Percentiles rank a stretch among this genome's conserved stretches.
phyloP scores from a whole-genome alignment of 345 rosid genomes.

The Eucalyptus tenuipes region DNA sequence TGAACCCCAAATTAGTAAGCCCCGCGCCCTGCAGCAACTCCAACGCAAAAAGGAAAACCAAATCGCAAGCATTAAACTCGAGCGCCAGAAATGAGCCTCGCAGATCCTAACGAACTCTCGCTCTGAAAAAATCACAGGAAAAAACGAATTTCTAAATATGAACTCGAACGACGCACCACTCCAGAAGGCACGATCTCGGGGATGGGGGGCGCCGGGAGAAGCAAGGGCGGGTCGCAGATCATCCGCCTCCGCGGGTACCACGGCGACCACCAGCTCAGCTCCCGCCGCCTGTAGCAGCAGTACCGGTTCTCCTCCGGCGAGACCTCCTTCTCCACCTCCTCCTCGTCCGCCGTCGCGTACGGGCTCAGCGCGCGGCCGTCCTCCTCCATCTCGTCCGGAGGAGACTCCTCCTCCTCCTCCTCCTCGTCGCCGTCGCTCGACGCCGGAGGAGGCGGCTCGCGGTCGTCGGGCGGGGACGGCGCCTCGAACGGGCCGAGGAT shows the following conservation, averaged over 20 bases:
- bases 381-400: background rate
- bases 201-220: background rate
- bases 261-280: background rate
- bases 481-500: background rate
- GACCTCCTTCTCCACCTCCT: background rate
- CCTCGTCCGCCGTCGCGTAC: background rate
- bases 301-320: background rate
- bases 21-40: constrained; percentile 65
- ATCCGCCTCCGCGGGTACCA: background rate
- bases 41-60: background rate
- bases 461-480: background rate
- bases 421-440: background rate
- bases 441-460: background rate
- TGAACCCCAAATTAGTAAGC: constrained; percentile 64
- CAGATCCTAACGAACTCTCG: background rate
- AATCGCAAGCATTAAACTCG: background rate
- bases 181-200: background rate
- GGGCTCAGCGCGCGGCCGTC: background rate
- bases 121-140: background rate
- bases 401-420: background rate
- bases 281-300: background rate
- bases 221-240: background rate
- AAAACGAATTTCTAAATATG: background rate
- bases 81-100: background rate
- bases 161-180: background rate